Evolutionary conservation across 768 basidiomycete genomes (phyloP), one percentile per base, ranked within the genome.

Genomic region (Amylocystis lapponica): DNA sequence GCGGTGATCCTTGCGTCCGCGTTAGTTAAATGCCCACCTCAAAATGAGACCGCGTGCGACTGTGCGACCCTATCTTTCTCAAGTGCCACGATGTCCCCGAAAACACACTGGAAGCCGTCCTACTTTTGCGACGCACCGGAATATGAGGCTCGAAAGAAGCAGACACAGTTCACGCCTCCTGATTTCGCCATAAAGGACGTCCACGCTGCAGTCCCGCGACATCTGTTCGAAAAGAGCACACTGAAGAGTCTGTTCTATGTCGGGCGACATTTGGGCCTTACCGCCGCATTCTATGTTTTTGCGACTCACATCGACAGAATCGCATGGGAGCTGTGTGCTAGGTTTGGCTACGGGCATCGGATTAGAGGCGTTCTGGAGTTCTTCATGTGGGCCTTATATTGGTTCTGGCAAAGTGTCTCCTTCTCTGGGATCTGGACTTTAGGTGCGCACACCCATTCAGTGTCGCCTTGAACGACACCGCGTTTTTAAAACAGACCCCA

Each of bases 121-220:
- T n/a, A n/a, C n/a, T n/a, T n/a, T n/a, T n/a, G n/a, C n/a, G 72
- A 75, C 47, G 67, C 72, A 22, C 71, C 72, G 17, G 75, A 76
- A 64, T 75, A 71, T 51, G 67, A 71, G 47, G 63, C 66, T n/a
- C 64, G 73, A 25, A 68, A 59, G 46, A 56, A 56, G 20, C 66
- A 58, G 40, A 52, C 56, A 21, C 53, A 61, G 0, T 75, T 74
- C 49, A 55, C 61, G 5, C 72, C 70, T 4, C 71, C 73, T 4
- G 59, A 67, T 20, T 12, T 44, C 23, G 20, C 43, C 43, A 51
- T 74, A 35, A 71, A 70, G 43, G 63, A 72, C 25, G 54, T 79
- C 26, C 74, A 67, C 47, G 62, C 68, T 12, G 75, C 69, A 6
- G 68, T 79, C 21, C 75, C 76, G 2, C 63, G 54, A 17, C 67